A percentile compares a stretch with the other conserved stretches of the same genome.
phyloP scores from a whole-genome alignment of 768 basidiomycete species.

The Boletus insuetus region DNA sequence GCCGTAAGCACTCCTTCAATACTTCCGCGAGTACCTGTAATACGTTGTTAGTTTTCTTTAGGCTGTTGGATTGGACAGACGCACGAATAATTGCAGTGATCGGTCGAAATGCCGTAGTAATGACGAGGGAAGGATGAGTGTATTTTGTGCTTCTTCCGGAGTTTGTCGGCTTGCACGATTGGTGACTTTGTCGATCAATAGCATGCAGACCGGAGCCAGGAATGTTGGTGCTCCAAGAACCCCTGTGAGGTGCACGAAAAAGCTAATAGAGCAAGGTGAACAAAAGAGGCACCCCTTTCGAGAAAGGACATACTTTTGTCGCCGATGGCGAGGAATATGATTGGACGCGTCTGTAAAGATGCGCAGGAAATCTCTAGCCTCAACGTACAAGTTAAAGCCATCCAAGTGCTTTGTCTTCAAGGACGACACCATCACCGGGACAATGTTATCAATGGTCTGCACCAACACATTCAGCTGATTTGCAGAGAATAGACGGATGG shows the following conservation, averaged over 20 bases:
- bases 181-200: conserved; percentile 76
- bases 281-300: not conserved
- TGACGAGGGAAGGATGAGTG: conserved; percentile 64
- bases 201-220: conserved; percentile 77
- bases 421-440: conserved; percentile 88
- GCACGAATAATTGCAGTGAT: conserved; percentile 51
- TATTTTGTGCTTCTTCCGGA: conserved; percentile 53
- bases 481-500: not conserved
- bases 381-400: conserved; percentile 61
- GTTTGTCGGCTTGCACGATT: conserved; percentile 66
- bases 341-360: conserved; percentile 93
- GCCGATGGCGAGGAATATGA: conserved; percentile 91
- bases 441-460: conserved; percentile 89
- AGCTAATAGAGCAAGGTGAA: conserved; percentile 43
- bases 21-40: conserved; percentile 60
- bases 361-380: conserved; percentile 76
- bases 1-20: conserved; percentile 61
- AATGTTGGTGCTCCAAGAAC: conserved; percentile 80
- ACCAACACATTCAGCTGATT: not conserved
- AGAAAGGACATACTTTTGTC: conserved; percentile 62
- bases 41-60: not conserved
- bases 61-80: conserved; percentile 16
- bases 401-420: conserved; percentile 56
- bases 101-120: conserved; percentile 56
- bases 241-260: conserved; percentile 85